These are phyloP conservation scores for Acanthamoeba sp. DNA, from an alignment of 208 protist species.

Conservation along the genomic window DNA sequence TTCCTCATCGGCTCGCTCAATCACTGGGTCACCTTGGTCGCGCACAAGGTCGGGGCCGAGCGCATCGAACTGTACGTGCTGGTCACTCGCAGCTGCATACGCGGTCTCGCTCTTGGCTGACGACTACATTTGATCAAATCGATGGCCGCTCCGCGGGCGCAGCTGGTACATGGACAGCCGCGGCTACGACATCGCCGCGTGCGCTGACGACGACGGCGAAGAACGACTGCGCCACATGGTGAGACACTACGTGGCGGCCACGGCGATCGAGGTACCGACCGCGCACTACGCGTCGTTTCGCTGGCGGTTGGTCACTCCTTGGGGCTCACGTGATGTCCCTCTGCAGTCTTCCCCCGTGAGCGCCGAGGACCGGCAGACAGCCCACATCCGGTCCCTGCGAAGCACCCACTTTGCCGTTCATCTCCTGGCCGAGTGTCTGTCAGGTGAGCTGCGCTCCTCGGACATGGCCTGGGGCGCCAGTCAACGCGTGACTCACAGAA, in stretches of 20 bases:
- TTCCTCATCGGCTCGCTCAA: constrained; percentile 38
- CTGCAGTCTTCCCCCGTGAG: neutral
- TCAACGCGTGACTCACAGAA: too few species aligned
- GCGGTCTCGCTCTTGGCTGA: neutral
- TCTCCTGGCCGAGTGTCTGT: neutral
- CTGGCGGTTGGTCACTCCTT: neutral
- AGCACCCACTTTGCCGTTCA: constrained; percentile 12
- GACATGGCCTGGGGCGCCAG: too few species aligned
- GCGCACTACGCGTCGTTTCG: too few species aligned
- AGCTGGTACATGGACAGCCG: constrained; percentile 31
- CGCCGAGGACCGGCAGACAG: neutral
- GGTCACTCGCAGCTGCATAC: too few species aligned
- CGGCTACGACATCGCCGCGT: neutral
- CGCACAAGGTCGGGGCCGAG: neutral
- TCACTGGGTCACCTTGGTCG: constrained; percentile 1
- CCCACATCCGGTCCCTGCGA: neutral
- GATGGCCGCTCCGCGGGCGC: neutral
- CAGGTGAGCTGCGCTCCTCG: neutral
- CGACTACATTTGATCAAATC: neutral
- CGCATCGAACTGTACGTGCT: constrained; percentile 15
- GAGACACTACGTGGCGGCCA: neutral
- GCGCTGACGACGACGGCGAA: neutral
- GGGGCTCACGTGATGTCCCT: too few species aligned
- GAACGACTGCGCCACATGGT: neutral
- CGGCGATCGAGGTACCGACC: neutral